phyloP scores from a whole-genome alignment of 257 asterid genomes.

The Solanum corneliomulleri region DNA sequence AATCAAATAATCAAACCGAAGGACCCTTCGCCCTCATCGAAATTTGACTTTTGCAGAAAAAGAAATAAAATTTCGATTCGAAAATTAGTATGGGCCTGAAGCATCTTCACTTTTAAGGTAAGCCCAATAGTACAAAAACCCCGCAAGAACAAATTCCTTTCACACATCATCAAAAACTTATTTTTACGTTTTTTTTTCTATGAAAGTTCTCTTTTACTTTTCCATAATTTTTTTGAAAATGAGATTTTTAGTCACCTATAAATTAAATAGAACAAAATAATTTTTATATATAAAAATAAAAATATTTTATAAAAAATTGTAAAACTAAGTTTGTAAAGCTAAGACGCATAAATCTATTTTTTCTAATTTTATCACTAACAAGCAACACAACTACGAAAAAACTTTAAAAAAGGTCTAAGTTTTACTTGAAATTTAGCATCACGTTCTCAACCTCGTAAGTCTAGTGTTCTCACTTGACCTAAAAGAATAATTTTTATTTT shows the following conservation, averaged over 20 bases:
- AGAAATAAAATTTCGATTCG: background rate
- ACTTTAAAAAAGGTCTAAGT: background rate
- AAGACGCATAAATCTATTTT: too few relatives aligned
- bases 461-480: background rate
- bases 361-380: background rate
- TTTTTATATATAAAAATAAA: too few relatives aligned
- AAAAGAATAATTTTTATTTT: too few relatives aligned
- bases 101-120: background rate
- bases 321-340: too few relatives aligned
- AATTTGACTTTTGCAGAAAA: background rate
- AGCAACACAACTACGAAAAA: background rate
- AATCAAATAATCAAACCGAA: too few relatives aligned
- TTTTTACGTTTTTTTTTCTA: too few relatives aligned
- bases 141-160: background rate
- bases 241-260: too few relatives aligned
- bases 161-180: background rate
- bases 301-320: too few relatives aligned
- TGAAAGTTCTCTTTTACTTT: background rate
- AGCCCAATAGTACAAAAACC: background rate
- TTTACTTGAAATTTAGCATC: background rate
- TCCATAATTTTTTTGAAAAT: background rate
- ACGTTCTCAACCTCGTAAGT: background rate
- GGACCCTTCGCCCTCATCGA: too few relatives aligned
- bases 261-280: fast-evolving
- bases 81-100: background rate